Evolutionary conservation across 2,329 filamentous ascomycete species (phyloP), one percentile per base, ranked within the genome.

Genomic region (Paracamarosporium sp.): DNA sequence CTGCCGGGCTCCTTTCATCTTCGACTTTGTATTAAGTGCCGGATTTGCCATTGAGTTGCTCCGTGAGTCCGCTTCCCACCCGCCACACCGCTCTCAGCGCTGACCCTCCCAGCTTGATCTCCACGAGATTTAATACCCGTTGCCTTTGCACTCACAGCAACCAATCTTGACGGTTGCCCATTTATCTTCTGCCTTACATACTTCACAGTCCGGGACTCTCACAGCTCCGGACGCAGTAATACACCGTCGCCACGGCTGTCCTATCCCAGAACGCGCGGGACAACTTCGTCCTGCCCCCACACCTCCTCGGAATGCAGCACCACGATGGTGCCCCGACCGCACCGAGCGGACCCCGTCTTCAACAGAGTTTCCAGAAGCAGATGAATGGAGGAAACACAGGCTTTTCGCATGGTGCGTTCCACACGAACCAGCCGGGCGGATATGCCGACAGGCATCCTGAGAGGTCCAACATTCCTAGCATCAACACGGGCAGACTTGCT

Each of bases 351-450:
- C 72, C 83, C 78, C 73, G 81, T 79, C 69, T 82, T 73, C 70
- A 83, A 75, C 76, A 91, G 86, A 80, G 90, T 71, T 86, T 87
- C 61, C 92, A 91, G 55, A 96, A 96, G 82, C 89, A 91, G 61
- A 91, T 83, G 67, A 82, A 81, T 73, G 81, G 81, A 62, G 84
- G 91, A 74, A 90, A 93, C 69, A 95, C 92, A 46, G 93, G 92
- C 64, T 96, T 97, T 79, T 96, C 93, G 47, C 93, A 97, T 76
- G 92, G 91, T 64, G 93, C 93, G 57, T 97, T 96, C 80, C 89
- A 89, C 72, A 94, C 91, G 56, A 96, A 97, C 80, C 85, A 87
- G 67, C 81, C 83, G 56, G 91, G 91, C 59, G 90, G 92, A 60
- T 97, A 96, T 73, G 90, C 89, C 64, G 93, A 97, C 76, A 88